phyloP scores from a whole-genome alignment of 306 rosid species.

The Astragalus membranaceus region DNA sequence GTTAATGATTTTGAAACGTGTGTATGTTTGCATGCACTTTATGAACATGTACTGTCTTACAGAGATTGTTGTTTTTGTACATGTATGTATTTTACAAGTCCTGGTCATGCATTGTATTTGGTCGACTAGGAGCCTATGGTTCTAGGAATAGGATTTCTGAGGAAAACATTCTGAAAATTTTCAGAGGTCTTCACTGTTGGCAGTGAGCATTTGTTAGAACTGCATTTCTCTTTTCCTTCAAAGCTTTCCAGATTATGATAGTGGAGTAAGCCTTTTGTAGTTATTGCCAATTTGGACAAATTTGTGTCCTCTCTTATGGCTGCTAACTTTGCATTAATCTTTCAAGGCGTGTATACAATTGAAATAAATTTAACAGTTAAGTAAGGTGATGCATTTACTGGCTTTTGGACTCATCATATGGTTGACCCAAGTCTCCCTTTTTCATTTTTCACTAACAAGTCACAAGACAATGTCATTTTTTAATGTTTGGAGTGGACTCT shows the following conservation, averaged over 20 bases:
- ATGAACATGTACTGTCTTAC: neutral
- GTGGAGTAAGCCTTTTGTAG: neutral
- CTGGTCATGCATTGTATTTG: neutral
- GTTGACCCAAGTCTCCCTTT: neutral
- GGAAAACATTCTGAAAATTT: neutral
- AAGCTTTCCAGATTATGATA: neutral
- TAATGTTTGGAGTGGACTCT: constrained; percentile 1
- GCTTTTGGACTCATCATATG: neutral
- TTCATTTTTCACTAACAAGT: neutral
- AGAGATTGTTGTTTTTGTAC: neutral
- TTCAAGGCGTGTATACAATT: neutral
- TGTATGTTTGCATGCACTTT: constrained; percentile 1
- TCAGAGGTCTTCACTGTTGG: neutral
- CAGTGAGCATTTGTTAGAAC: neutral
- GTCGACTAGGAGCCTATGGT: constrained; percentile 11
- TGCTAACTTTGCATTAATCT: neutral
- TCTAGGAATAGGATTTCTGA: neutral
- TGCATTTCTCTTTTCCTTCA: neutral
- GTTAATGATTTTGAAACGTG: neutral
- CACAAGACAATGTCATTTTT: constrained; percentile 5
- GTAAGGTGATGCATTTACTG: neutral
- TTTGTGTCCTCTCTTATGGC: neutral
- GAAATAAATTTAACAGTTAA: neutral
- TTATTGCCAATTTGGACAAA: neutral
- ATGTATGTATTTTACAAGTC: neutral